Evolutionary conservation across 2,329 filamentous ascomycete species (phyloP).

Genomic region (Mycosphaerella sp.): DNA sequence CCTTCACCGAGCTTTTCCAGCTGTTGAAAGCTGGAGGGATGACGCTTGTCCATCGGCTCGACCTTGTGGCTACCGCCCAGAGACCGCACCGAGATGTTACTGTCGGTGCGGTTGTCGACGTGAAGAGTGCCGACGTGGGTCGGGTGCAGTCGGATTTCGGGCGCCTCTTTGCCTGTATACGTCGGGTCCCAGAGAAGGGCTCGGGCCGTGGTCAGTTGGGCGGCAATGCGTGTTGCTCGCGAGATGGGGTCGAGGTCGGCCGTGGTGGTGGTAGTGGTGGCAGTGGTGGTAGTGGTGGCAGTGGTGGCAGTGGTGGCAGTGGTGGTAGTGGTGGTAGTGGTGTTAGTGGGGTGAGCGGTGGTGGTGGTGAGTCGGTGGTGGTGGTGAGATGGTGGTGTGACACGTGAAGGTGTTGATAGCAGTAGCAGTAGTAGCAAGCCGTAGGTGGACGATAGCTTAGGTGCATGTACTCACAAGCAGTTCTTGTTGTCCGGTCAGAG

Average conservation of each 20-base stretch:
- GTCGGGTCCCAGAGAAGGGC: constrained; percentile 47
- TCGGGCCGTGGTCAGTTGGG: constrained; percentile 42
- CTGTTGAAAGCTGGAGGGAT: constrained; percentile 98
- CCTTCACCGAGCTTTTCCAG: constrained; percentile 97
- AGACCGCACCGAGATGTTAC: constrained; percentile 46
- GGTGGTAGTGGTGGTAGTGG: too few relatives aligned
- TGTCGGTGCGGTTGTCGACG: constrained; percentile 45
- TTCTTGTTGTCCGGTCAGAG: too few relatives aligned
- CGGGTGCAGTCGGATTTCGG: constrained; percentile 41
- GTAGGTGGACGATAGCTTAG: too few relatives aligned
- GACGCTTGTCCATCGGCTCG: constrained; percentile 76
- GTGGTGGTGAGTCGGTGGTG: too few relatives aligned
- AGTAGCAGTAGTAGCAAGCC: too few relatives aligned
- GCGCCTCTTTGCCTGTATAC: constrained; percentile 41
- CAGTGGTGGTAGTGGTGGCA: not conserved
- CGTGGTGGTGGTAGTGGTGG: constrained; percentile 5
- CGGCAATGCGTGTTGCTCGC: constrained; percentile 4
- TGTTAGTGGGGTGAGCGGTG: too few relatives aligned
- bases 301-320: not conserved
- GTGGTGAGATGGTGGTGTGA: too few relatives aligned
- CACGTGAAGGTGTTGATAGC: too few relatives aligned
- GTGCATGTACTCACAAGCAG: too few relatives aligned
- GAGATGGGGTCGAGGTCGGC: constrained; percentile 10
- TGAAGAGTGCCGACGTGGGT: constrained; percentile 47
- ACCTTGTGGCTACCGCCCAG: constrained; percentile 41